Percentiles rank a stretch among this genome's conserved stretches.
These are phyloP conservation scores for Dothidotthia symphoricarpi DNA, from an alignment of 2,329 filamentous ascomycete genomes.

Conservation along the genomic window DNA sequence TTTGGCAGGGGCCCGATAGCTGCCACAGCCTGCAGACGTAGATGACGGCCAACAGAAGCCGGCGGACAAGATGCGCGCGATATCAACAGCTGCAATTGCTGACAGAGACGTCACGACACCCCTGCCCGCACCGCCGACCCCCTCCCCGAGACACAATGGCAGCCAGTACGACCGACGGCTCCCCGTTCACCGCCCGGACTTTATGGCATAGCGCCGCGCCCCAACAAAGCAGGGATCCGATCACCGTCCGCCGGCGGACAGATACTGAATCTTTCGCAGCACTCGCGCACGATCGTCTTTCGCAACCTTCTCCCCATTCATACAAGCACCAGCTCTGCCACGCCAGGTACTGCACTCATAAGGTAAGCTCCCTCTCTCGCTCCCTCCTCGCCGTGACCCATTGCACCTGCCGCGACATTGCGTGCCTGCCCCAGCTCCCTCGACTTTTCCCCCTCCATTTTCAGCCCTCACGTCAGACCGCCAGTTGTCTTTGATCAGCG, in stretches of 20 bases:
- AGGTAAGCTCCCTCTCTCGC: conserved; percentile 22
- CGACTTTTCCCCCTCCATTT: conserved; percentile 14
- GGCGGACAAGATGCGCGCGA: too few species aligned
- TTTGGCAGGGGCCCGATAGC: background rate
- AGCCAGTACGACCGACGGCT: conserved; percentile 21
- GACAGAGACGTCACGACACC: background rate
- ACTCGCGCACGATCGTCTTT: conserved; percentile 11
- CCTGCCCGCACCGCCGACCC: background rate
- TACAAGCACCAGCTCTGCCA: conserved; percentile 22
- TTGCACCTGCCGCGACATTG: conserved; percentile 13
- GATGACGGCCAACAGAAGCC: too few species aligned
- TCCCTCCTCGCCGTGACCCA: conserved; percentile 9
- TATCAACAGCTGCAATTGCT: too few species aligned
- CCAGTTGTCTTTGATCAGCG: conserved; percentile 1
- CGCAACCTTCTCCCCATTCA: conserved; percentile 29
- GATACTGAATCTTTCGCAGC: too few species aligned
- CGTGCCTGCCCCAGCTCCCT: conserved; percentile 17
- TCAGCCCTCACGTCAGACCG: conserved; percentile 29
- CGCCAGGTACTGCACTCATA: conserved; percentile 22
- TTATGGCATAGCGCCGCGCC: conserved; percentile 25
- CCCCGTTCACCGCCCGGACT: conserved; percentile 36
- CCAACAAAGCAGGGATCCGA: conserved; percentile 37
- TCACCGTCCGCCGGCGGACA: conserved; percentile 23
- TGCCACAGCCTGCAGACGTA: background rate
- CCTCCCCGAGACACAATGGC: conserved; percentile 7